Conservation (phyloP, 169 alveolate species). For the Plasmodium sp. region DNA sequence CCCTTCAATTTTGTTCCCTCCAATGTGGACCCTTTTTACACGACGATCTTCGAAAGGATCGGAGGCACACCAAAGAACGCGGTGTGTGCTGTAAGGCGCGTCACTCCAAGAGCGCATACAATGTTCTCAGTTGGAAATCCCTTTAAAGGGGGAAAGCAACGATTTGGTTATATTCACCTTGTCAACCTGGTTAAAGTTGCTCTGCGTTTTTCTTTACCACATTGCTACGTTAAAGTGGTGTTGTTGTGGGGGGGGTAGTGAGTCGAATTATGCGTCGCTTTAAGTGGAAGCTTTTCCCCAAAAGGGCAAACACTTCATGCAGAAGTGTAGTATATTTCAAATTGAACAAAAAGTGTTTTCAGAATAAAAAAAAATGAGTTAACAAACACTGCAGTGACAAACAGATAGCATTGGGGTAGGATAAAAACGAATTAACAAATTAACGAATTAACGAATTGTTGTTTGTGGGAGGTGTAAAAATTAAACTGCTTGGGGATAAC, state of each 20-base stretch:
- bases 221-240: background rate
- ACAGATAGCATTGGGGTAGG: background rate
- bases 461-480: background rate
- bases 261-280: background rate
- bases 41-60: background rate
- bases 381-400: background rate
- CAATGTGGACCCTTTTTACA: background rate
- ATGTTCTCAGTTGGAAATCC: background rate
- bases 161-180: background rate
- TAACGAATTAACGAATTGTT: background rate
- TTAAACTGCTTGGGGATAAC: background rate
- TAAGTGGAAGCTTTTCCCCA: background rate
- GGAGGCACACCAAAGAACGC: background rate
- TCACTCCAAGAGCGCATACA: background rate
- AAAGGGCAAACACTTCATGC: background rate
- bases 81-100: background rate
- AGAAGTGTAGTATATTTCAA: background rate
- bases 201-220: background rate
- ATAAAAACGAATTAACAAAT: background rate
- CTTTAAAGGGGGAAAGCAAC: background rate
- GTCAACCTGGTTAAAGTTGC: background rate
- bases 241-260: background rate
- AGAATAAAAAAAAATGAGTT: background rate
- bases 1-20: background rate
- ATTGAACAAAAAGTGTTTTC: background rate